Evolutionary conservation across 768 basidiomycete genomes (phyloP).

Genomic region (Termitomyces bulborhizus): DNA sequence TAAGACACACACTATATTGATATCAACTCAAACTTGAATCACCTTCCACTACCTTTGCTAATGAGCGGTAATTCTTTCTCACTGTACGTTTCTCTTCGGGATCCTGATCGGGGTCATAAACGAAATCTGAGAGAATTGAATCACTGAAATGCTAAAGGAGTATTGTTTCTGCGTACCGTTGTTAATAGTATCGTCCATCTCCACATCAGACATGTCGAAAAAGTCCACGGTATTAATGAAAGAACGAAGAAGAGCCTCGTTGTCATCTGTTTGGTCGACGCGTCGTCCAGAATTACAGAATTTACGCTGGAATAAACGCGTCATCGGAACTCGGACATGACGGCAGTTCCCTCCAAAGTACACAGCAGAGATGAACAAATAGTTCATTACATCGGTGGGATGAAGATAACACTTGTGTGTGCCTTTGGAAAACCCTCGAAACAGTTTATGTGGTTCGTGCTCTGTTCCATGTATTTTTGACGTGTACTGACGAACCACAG

Average conservation of each 20-base stretch:
- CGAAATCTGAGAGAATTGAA: conserved; percentile 22
- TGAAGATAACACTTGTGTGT: conserved; percentile 4
- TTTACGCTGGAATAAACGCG: too few species aligned
- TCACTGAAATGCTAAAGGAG: neutral
- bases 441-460: conserved; percentile 1
- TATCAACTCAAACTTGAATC: conserved; percentile 8
- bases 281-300: too few species aligned
- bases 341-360: too few species aligned
- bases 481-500: neutral
- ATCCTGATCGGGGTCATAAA: conserved; percentile 83
- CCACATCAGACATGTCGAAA: conserved; percentile 23
- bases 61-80: conserved; percentile 64
- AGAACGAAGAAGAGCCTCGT: conserved; percentile 1
- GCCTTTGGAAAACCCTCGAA: conserved; percentile 3
- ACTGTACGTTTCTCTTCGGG: conserved; percentile 72
- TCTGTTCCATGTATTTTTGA: neutral
- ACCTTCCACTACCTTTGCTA: conserved; percentile 65
- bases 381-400: too few species aligned
- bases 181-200: conserved; percentile 20
- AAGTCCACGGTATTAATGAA: neutral
- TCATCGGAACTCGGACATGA: too few species aligned
- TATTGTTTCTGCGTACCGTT: neutral
- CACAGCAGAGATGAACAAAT: too few species aligned
- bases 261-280: conserved; percentile 9
- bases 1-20: neutral